Evolutionary conservation across 345 rosid genomes (phyloP), one percentile per base, ranked within the genome.

Genomic region (Combretum micranthum): DNA sequence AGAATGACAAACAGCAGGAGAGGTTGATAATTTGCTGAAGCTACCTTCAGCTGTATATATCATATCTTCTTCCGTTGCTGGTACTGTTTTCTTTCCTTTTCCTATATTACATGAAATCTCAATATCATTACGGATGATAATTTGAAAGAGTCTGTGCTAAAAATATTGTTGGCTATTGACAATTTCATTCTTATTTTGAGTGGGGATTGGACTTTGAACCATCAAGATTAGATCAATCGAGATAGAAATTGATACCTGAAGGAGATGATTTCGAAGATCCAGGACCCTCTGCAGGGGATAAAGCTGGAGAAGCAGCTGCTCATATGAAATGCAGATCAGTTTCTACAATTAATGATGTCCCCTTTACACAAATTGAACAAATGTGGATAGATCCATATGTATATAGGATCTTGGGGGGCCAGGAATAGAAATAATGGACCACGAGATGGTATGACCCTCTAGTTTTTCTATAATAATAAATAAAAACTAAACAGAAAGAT

Each of bases 81-180:
- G 81, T 18, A 65, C 51, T n/a, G 75, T 77, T 64, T 82, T 84
- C 18, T 83, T 75, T 49, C 77, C 77, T 10, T 64, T 52, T 44
- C 75, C 75, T 32, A 39, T 23, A 26, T 61, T 63, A 18, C 7
- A 20, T 51, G 37, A 9, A 51, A 12, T 11, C 25, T 15, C 2
- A 13, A 51, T 20, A 7, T 32, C 39, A 32, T 32, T 32, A 32
- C 9, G 10, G 10, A 32, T 7, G 39, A 7, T 32, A 32, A 11
- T 32, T 32, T 32, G 9, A 32, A 11, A 32, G 10, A 7, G 39
- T 4, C 39, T 32, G 39, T 4, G 39, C 39, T 25, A 7, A 7
- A 32, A 32, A 32, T 1, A 32, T 32, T 5, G 9, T 5, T 32
- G 9, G 39, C 39, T 7, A 51, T 11, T 49, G 21, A n/a, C 16